Evolutionary conservation across 2,329 filamentous ascomycete species (phyloP).

Genomic region (Fusarium humuli): DNA sequence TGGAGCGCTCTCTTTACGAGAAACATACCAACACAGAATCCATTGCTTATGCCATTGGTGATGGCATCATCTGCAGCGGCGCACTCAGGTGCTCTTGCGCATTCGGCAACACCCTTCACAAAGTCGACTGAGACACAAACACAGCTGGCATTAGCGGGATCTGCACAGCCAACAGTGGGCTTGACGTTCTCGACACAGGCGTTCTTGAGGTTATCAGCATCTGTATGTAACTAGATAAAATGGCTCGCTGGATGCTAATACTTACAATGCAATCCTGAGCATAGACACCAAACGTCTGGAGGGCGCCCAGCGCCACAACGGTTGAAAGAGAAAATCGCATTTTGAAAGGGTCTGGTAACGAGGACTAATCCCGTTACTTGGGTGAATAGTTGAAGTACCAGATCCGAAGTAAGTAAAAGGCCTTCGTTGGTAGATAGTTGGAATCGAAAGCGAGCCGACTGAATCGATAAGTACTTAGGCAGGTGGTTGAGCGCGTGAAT

Average conservation of each 20-base stretch:
- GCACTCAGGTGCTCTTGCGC: slow-evolving; percentile 48
- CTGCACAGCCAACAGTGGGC: slow-evolving; percentile 40
- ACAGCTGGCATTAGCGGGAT: slow-evolving; percentile 51
- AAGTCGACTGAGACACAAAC: slow-evolving; percentile 55
- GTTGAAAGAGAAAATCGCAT: slow-evolving; percentile 48
- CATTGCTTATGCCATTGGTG: slow-evolving; percentile 26
- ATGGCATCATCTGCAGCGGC: slow-evolving; percentile 41
- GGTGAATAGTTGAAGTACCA: neutral
- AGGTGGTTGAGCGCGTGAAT: neutral
- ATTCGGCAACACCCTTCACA: slow-evolving; percentile 55
- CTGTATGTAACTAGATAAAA: neutral
- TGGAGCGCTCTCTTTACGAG: neutral
- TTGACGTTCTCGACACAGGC: slow-evolving; percentile 27
- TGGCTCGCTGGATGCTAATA: slow-evolving; percentile 3
- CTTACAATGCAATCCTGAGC: slow-evolving; percentile 51
- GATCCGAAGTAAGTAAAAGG: neutral
- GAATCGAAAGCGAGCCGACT: neutral
- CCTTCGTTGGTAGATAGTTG: neutral
- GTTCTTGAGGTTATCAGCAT: slow-evolving; percentile 33
- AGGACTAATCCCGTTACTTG: slow-evolving; percentile 10
- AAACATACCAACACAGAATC: slow-evolving; percentile 44
- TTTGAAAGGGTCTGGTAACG: slow-evolving; percentile 13
- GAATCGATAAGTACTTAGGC: neutral
- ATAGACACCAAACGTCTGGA: slow-evolving; percentile 43
- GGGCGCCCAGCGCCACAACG: slow-evolving; percentile 47